These are phyloP conservation scores for Agarophyton chilense DNA, from an alignment of 23 red algal genomes.

Conservation along the genomic window DNA sequence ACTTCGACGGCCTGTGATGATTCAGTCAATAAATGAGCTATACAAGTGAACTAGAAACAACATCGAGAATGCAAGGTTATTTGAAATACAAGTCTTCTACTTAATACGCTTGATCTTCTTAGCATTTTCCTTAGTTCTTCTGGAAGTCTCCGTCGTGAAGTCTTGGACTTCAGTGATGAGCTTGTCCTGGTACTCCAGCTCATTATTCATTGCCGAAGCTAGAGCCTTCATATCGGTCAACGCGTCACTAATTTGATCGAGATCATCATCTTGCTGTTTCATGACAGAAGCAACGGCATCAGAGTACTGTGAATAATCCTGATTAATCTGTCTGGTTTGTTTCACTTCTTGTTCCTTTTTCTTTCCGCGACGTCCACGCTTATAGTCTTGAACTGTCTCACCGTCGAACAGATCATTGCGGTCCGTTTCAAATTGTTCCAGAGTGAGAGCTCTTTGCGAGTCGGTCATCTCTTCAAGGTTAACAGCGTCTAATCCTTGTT, in stretches of 20 bases:
- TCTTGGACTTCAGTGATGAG: constrained; percentile 70
- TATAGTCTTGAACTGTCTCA: constrained; percentile 23
- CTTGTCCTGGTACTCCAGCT: constrained; percentile 80
- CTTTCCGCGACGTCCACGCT: constrained; percentile 28
- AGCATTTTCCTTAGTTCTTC: constrained; percentile 71
- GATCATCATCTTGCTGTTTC: constrained; percentile 89
- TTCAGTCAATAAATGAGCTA: neutral
- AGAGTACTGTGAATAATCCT: constrained; percentile 72
- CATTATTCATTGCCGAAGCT: constrained; percentile 85
- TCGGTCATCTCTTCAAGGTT: constrained; percentile 48
- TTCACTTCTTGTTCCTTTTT: neutral
- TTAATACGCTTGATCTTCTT: constrained; percentile 71
- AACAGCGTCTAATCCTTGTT: constrained; percentile 43
- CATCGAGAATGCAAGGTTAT: neutral
- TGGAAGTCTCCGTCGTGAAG: constrained; percentile 61
- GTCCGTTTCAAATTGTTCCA: constrained; percentile 43
- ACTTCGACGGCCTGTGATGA: too few relatives aligned
- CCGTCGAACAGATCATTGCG: constrained; percentile 52
- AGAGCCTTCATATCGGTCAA: constrained; percentile 80
- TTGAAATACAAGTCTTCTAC: neutral
- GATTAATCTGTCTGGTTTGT: constrained; percentile 23
- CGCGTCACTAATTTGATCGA: constrained; percentile 77
- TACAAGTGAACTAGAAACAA: neutral
- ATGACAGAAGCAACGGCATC: constrained; percentile 46
- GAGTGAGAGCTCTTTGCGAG: constrained; percentile 4